Base-by-base conservation (phyloP, 192 early-diverging fungal species). In the Pilobolus umbonatus region DNA sequence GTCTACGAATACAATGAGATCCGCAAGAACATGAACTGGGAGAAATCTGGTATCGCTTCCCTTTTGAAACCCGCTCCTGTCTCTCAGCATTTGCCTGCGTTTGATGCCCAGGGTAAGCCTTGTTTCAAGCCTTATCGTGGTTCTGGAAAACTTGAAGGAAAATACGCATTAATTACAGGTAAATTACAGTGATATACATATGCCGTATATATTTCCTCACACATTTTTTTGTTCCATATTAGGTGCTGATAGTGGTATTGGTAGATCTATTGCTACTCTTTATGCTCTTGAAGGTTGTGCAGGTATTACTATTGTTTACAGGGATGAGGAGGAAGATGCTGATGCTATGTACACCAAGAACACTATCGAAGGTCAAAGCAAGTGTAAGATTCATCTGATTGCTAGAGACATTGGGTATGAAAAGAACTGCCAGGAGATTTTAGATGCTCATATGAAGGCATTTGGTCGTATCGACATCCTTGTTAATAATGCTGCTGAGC, bases 301-400 rank as follows among this genome's bases (percentile, higher is more conserved):
- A 29, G 78, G 74, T 56, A 63, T 80, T 10, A 75, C 75, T 21
- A 82, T 82, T 58, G 70, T 66, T 9, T 74, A 82, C 42, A 58
- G 74, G 31, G 68, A 76, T 39, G 80, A 80, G 60, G 54, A 75
- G 32, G 80, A 80, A 61, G 70, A 82, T 48, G 60, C 71, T 32
- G 80, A 82, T 57, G 78, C 80, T 7, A 19, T 55, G 29, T 72
- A 80, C 21, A 74, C 64, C 39, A 74, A 74, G 31, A 47, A 46
- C 9, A 66, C 60, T 17, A 70, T 74, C 34, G 68, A 74, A 34
- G 57, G 52, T 14, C 73, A 70, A 60, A 59, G 28, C 1, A 50
- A 53, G 1, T 63, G 64, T 39, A 55, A 67, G 31, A 44, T 74
- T 5, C 24, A 67, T 35, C 40, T 74, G 15, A 74, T 74, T 56